Conservation (phyloP, 2,329 filamentous ascomycete species). For the Fonsecaea nubica region DNA sequence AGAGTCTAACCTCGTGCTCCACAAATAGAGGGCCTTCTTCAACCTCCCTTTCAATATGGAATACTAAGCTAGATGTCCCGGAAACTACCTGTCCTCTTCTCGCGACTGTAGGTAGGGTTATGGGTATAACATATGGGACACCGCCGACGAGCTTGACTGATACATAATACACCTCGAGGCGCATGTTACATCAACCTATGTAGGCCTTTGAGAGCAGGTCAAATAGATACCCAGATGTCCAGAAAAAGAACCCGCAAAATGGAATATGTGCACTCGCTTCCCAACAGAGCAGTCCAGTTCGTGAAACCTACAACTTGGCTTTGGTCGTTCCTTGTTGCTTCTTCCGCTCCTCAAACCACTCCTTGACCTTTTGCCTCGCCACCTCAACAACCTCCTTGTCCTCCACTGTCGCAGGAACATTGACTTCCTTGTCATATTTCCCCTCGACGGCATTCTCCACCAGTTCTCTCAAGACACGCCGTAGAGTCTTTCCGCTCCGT, state of each 20-base stretch:
- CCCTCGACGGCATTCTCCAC: constrained; percentile 80
- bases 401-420: constrained; percentile 83
- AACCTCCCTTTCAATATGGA: too few relatives aligned
- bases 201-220: neutral
- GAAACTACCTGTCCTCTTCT: neutral
- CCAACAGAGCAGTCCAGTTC: neutral
- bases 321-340: constrained; percentile 37
- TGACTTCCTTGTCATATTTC: constrained; percentile 73
- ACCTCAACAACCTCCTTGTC: constrained; percentile 76
- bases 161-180: neutral
- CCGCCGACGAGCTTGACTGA: neutral
- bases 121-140: neutral
- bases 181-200: neutral
- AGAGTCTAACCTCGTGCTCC: neutral
- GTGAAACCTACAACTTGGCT: constrained; percentile 35
- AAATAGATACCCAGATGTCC: neutral
- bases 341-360: constrained; percentile 71
- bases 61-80: neutral
- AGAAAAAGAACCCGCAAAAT: neutral
- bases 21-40: neutral
- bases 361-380: constrained; percentile 71
- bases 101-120: neutral
- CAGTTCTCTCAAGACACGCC: constrained; percentile 80
- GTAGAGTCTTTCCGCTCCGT: constrained; percentile 85
- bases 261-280: constrained; percentile 2